Evolutionary conservation across 768 basidiomycete genomes (phyloP).

Genomic region (Suillus occidentalis): DNA sequence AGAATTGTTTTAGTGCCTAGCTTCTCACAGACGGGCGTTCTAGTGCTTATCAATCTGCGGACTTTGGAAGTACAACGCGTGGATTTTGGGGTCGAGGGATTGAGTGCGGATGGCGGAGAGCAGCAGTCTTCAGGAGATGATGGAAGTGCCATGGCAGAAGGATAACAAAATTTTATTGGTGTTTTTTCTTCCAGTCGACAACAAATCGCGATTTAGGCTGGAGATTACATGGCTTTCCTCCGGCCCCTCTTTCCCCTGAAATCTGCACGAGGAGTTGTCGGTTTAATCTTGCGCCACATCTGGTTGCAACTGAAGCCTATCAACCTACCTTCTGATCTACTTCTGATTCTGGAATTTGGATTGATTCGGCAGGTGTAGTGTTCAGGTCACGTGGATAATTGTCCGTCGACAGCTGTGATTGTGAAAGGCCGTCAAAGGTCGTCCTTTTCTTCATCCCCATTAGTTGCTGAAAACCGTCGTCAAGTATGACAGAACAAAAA

Average conservation of each 20-base stretch:
- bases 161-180: conserved; percentile 14
- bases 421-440: conserved; percentile 8
- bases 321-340: background rate
- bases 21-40: conserved; percentile 73
- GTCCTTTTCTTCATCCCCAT: conserved; percentile 7
- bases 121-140: conserved; percentile 9
- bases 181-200: background rate
- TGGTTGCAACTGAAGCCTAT: conserved; percentile 1
- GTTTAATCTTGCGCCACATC: conserved; percentile 4
- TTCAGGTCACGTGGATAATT: conserved; percentile 5
- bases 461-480: background rate
- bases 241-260: background rate
- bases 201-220: background rate
- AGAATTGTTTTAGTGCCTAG: conserved; percentile 80
- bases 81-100: conserved; percentile 48
- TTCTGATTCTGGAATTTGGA: background rate
- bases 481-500: background rate
- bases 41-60: conserved; percentile 79
- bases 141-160: conserved; percentile 24
- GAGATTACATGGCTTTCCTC: background rate
- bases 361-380: conserved; percentile 6
- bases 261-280: background rate
- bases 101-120: conserved; percentile 26
- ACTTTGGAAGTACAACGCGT: conserved; percentile 70
- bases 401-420: background rate